Base-by-base conservation (phyloP, 768 basidiomycete genomes). In the Termitomyces sp. region DNA sequence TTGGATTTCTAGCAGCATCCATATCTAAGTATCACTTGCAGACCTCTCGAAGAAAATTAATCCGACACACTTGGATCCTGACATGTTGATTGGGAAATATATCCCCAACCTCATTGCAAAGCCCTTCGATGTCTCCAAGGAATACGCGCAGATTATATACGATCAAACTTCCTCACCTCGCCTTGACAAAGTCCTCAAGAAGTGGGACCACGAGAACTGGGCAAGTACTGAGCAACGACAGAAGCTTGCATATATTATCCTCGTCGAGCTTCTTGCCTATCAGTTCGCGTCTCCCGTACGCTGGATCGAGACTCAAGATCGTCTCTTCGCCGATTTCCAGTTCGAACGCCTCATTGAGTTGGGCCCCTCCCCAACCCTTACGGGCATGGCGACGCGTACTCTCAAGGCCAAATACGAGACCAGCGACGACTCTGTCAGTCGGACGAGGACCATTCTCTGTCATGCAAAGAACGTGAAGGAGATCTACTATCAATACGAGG, bases 241-340 rank as follows among this genome's bases (percentile, higher is more conserved):
- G 72, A 88, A 91, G 65, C 82, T 99, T 47, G 94, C 97, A 0
- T 99, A 98, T 69, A 88, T 87, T 63, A 95, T 98, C 67, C 85
- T 99, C 56, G 94, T 98, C 60, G 97, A 99, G 68, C 83, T 98
- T 46, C 80, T 99, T 49, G 93, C 97, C 14, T 99, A 99, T 68
- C 97, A 99, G 69, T 98, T 96, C 64, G 95, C 96, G 0, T 98
- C 96, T 1, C 95, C 97, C 7, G 96, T 99, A 19, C 89, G 95
- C 50, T 99, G 97, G 97, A 99, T 99, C 65, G 91, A 98, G 75
- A 99, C 96, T 0, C 97, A 99, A 68, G 97, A 99, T 66, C 81
- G 90, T 26, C 81, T 99, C 55, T 99, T 99, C 78, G 81, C 79
- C 10, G 72, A 85, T 9, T 97, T 85, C 78, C 77, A 78, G 45